phyloP scores from a whole-genome alignment of 768 basidiomycete genomes.

The Fistulinella prunicolor region DNA sequence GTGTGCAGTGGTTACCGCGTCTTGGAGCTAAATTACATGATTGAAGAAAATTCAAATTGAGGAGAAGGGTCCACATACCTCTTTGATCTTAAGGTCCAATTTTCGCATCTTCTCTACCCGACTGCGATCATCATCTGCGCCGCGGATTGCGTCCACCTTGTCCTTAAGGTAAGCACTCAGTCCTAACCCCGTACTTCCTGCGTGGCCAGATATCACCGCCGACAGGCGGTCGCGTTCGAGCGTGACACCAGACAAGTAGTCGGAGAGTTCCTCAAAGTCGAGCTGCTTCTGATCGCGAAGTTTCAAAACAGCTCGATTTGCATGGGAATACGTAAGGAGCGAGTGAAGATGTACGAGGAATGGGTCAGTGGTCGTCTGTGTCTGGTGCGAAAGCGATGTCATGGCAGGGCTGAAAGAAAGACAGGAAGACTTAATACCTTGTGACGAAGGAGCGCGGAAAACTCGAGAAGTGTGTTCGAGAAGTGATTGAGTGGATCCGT shows the following conservation, averaged over 20 bases:
- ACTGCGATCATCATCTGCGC: slow-evolving; percentile 89
- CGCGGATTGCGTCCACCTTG: slow-evolving; percentile 85
- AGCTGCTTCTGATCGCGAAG: slow-evolving; percentile 98
- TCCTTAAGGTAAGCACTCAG: slow-evolving; percentile 89
- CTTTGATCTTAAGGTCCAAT: slow-evolving; percentile 91
- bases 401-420: background rate
- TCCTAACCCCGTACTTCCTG: slow-evolving; percentile 79
- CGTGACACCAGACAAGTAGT: slow-evolving; percentile 91
- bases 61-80: slow-evolving; percentile 47
- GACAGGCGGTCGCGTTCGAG: slow-evolving; percentile 90
- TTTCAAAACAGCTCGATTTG: slow-evolving; percentile 91
- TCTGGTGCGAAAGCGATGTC: slow-evolving; percentile 44
- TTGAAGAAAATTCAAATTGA: background rate
- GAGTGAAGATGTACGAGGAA: slow-evolving; percentile 90
- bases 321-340: slow-evolving; percentile 88
- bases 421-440: slow-evolving; percentile 46
- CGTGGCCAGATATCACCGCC: slow-evolving; percentile 86
- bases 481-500: slow-evolving; percentile 97
- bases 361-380: slow-evolving; percentile 88
- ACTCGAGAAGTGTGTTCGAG: slow-evolving; percentile 93
- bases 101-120: slow-evolving; percentile 93
- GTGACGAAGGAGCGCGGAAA: slow-evolving; percentile 85
- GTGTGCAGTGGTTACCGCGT: slow-evolving; percentile 91
- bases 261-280: slow-evolving; percentile 95
- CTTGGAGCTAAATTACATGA: slow-evolving; percentile 67